phyloP scores from a whole-genome alignment of 208 protist species.

The Ichthyophonus hoferi region DNA sequence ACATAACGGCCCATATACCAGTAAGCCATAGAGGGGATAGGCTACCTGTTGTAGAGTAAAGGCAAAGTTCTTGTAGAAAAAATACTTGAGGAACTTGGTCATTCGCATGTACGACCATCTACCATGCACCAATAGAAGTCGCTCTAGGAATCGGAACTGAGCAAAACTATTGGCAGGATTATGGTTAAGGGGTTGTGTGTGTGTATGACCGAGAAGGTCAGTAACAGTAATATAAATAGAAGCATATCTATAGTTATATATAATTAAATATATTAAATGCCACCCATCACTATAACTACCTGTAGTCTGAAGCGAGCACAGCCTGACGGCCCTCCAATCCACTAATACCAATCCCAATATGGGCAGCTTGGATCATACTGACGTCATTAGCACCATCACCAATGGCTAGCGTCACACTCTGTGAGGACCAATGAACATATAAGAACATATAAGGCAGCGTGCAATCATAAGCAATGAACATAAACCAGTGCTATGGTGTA shows the following conservation, averaged over 20 bases:
- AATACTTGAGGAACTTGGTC: conserved; percentile 54
- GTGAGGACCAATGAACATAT: no score
- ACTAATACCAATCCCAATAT: conserved; percentile 72
- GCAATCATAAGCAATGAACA: no score
- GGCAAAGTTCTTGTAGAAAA: conserved; percentile 68
- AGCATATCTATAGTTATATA: no score
- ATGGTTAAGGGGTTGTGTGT: no score
- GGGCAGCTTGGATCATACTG: conserved; percentile 65
- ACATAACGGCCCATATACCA: no score
- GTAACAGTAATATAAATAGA: no score
- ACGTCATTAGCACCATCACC: conserved; percentile 74
- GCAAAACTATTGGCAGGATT: background rate
- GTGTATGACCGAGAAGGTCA: no score
- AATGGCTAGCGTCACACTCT: conserved; percentile 57
- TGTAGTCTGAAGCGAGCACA: conserved; percentile 45
- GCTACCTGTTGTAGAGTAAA: conserved; percentile 55
- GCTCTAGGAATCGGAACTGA: conserved; percentile 80
- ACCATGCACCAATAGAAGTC: conserved; percentile 87
- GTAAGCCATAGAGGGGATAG: no score
- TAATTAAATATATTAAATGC: no score
- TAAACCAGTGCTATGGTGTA: no score
- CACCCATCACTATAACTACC: no score
- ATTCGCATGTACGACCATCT: conserved; percentile 60
- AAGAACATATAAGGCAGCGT: no score
- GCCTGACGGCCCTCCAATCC: conserved; percentile 72